Conservation (phyloP, 192 early-diverging fungal genomes). For the Spizellomyces punctatus region DNA sequence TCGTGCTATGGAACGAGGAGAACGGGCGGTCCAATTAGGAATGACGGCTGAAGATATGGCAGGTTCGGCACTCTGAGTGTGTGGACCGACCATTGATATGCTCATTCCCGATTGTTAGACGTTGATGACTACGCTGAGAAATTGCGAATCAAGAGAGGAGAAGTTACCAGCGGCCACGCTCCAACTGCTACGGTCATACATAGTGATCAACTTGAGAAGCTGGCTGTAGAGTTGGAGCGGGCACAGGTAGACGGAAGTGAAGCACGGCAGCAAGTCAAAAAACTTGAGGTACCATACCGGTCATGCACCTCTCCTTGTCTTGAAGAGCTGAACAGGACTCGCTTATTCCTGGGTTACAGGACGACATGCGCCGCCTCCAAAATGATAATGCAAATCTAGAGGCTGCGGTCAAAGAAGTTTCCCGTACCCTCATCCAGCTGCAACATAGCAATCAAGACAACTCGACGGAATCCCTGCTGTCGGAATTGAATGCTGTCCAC, state of each 20-base stretch:
- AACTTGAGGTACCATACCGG: constrained; percentile 27
- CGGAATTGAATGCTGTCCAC: constrained; percentile 24
- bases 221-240: constrained; percentile 48
- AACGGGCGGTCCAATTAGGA: constrained; percentile 48
- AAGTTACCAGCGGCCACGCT: neutral
- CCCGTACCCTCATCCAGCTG: constrained; percentile 33
- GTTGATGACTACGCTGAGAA: constrained; percentile 54
- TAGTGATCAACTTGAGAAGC: constrained; percentile 40
- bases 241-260: constrained; percentile 44
- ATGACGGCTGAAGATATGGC: constrained; percentile 48
- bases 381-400: constrained; percentile 40
- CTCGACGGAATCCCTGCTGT: neutral
- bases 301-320: neutral
- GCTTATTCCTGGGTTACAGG: constrained; percentile 7
- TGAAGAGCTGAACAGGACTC: neutral
- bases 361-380: constrained; percentile 30
- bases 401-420: constrained; percentile 49
- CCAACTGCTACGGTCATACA: neutral
- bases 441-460: neutral
- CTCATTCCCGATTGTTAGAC: neutral
- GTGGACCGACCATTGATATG: neutral
- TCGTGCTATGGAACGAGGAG: constrained; percentile 46
- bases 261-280: constrained; percentile 31
- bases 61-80: neutral
- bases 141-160: constrained; percentile 34